Evolutionary conservation across 1,284 basidiomycete species (phyloP).

Genomic region (Agroathelia rolfsii): DNA sequence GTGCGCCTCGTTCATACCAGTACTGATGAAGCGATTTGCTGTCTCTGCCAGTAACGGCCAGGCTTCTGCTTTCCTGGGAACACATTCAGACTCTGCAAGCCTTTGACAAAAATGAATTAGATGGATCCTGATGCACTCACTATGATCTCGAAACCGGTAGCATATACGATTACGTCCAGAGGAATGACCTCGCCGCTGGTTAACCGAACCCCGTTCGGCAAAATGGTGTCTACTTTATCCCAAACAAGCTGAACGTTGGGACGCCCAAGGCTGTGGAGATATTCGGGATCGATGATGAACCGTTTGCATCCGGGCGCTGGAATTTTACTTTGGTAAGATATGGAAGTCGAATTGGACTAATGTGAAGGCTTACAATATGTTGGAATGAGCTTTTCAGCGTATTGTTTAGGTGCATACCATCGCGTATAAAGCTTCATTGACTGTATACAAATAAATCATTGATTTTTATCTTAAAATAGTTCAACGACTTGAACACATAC

Average conservation of each 20-base stretch:
- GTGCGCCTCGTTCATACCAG: constrained; percentile 25
- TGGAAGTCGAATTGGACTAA: neutral
- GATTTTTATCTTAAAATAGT: neutral
- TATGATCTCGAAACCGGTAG: constrained; percentile 10
- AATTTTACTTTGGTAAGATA: constrained; percentile 21
- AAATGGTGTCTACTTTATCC: constrained; percentile 21
- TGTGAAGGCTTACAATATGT: constrained; percentile 26
- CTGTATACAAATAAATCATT: constrained; percentile 13
- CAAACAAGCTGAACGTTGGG: constrained; percentile 28
- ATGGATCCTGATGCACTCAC: too few species aligned
- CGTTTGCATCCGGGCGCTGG: constrained; percentile 28
- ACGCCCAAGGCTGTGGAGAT: constrained; percentile 25
- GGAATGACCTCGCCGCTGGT: constrained; percentile 5
- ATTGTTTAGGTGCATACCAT: constrained; percentile 26
- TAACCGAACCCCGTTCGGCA: too few species aligned
- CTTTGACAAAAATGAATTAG: too few species aligned
- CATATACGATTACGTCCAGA: constrained; percentile 10
- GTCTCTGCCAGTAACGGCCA: too few species aligned
- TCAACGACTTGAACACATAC: constrained; percentile 6
- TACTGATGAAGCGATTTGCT: constrained; percentile 27
- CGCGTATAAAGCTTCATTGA: constrained; percentile 24
- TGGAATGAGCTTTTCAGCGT: constrained; percentile 31
- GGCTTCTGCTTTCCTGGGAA: too few species aligned
- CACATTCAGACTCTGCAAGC: too few species aligned
- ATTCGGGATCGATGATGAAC: constrained; percentile 25